phyloP scores from a whole-genome alignment of 768 basidiomycete genomes.

The Pleurotus salmoneostramineus region DNA sequence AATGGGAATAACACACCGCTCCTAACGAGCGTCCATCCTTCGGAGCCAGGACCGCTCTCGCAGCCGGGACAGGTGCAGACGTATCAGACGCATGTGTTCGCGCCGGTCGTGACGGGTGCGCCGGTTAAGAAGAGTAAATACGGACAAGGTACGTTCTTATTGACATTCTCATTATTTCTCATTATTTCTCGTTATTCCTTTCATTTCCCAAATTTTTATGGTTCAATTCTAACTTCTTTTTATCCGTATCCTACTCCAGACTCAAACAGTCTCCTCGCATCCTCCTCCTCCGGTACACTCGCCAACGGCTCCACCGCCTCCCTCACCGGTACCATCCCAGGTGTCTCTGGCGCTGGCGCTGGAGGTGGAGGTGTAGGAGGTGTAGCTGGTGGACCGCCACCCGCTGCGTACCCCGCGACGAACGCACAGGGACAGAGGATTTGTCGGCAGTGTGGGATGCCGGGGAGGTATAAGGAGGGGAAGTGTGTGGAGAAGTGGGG shows the following conservation, averaged over 20 bases:
- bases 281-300: too few relatives aligned
- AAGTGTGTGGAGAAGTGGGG: conserved; percentile 90
- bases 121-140: conserved; percentile 65
- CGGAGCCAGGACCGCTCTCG: conserved; percentile 15
- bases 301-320: neutral
- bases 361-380: neutral
- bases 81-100: conserved; percentile 69
- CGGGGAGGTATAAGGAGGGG: conserved; percentile 78
- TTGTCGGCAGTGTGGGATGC: conserved; percentile 70
- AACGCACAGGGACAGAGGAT: conserved; percentile 70
- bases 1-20: neutral
- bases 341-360: neutral
- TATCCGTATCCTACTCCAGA: neutral
- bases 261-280: too few relatives aligned
- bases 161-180: conserved; percentile 7
- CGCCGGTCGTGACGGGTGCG: conserved; percentile 69
- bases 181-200: conserved; percentile 4
- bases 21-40: conserved; percentile 8
- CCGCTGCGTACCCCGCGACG: conserved; percentile 34
- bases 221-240: too few relatives aligned
- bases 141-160: conserved; percentile 13
- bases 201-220: too few relatives aligned
- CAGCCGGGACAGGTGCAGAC: conserved; percentile 27
- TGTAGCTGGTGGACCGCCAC: conserved; percentile 12
- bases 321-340: conserved; percentile 15